phyloP scores from a whole-genome alignment of 495 filamentous ascomycete genomes.

The Talaromyces ruber region DNA sequence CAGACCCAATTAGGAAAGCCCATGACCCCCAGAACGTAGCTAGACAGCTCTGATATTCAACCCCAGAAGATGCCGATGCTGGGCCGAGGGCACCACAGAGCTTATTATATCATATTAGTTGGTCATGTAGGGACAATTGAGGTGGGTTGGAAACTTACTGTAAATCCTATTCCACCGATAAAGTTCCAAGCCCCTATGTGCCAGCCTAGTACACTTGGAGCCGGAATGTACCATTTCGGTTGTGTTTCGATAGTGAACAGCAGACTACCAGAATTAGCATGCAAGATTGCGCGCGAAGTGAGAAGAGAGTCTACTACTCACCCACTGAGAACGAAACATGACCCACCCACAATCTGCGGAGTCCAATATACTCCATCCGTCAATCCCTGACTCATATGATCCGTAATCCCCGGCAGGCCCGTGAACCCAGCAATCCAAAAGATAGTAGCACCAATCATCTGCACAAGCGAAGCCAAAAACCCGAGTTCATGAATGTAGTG shows the following conservation, averaged over 20 bases:
- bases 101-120: background rate
- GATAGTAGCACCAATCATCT: constrained; percentile 55
- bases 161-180: constrained; percentile 59
- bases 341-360: constrained; percentile 59
- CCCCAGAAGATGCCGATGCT: constrained; percentile 31
- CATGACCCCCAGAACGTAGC: constrained; percentile 62
- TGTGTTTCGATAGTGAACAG: constrained; percentile 69
- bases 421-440: constrained; percentile 61
- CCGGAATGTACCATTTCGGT: constrained; percentile 54
- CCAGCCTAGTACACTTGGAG: constrained; percentile 50
- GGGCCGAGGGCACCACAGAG: constrained; percentile 58
- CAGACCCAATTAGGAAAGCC: constrained; percentile 60
- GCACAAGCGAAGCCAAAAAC: constrained; percentile 54
- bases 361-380: constrained; percentile 57
- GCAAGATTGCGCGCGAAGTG: background rate
- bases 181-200: constrained; percentile 52
- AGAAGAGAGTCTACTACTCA: background rate
- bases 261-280: constrained; percentile 4
- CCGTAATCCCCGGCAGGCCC: constrained; percentile 49
- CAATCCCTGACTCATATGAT: constrained; percentile 32
- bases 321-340: constrained; percentile 51
- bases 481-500: constrained; percentile 63
- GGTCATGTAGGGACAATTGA: background rate
- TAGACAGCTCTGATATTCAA: constrained; percentile 46
- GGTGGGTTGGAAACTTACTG: constrained; percentile 11